These are phyloP conservation scores for Fusarium oxysporum DNA, from an alignment of 2,329 filamentous ascomycete species.

Conservation along the genomic window DNA sequence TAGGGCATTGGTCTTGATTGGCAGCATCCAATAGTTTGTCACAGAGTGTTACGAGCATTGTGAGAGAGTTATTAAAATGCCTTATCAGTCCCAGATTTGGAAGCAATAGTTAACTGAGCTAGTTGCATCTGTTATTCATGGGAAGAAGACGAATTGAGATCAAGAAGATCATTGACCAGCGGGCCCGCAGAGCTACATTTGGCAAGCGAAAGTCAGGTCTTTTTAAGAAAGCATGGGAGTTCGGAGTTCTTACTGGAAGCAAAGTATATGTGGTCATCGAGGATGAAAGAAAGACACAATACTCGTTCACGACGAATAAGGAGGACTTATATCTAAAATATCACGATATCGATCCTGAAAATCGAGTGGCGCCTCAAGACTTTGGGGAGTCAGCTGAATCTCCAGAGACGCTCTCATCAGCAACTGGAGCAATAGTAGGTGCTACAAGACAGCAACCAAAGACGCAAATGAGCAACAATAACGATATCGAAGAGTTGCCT, in stretches of 20 bases:
- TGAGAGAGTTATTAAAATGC: not conserved
- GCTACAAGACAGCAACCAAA: not conserved
- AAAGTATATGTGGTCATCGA: not conserved
- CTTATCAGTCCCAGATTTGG: not conserved
- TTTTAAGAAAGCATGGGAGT: not conserved
- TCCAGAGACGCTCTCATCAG: not conserved
- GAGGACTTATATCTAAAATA: not conserved
- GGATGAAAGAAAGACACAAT: not conserved
- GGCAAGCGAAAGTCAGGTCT: not conserved
- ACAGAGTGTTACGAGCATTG: not conserved
- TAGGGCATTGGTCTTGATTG: too few relatives aligned
- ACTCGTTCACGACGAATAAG: not conserved
- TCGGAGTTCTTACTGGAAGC: not conserved
- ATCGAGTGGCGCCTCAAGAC: not conserved
- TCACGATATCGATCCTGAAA: not conserved
- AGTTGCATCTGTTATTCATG: not conserved
- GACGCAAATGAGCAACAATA: not conserved
- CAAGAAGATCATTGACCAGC: not conserved
- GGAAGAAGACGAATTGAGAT: not conserved
- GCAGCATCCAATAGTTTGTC: not conserved
- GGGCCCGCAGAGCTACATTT: not conserved
- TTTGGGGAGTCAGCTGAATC: not conserved
- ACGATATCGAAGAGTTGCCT: not conserved
- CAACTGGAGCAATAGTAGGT: too few relatives aligned
- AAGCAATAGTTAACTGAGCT: not conserved